Evolutionary conservation across 257 asterid genomes (phyloP), one percentile per base, ranked within the genome.

Genomic region (Nemophila menziesii): DNA sequence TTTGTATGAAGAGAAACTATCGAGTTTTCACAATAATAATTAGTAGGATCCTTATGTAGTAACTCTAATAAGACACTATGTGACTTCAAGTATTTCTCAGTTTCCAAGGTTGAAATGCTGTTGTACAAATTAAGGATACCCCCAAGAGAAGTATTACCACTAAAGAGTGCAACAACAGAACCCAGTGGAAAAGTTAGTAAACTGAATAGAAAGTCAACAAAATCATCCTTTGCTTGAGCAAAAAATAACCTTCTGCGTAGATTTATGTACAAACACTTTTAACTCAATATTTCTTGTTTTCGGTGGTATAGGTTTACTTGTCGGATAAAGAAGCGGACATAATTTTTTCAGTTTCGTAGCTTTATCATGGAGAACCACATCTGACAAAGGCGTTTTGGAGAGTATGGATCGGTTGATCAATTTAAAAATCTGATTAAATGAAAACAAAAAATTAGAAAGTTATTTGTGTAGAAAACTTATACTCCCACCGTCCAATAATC

Each of bases 161-260:
- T 29, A 5, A 29, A 29, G 6, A 29, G 36, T 5, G 36, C 6
- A 12, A 29, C 36, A 12, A 29, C 36, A 29, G 6, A 5, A 5
- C 36, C 36, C 12, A 29, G 12, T 0, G 71, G 71, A 27, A 66
- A 15, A 0, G 64, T 51, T 11, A 56, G 23, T 40, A 66, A 5
- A 5, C 36, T 29, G 36, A 6, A 29, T 29, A 29, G 36, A 5
- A 29, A 29, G 6, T 29, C 36, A 29, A 29, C 12, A 12, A 29
- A 29, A 29, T 29, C 36, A 29, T 29, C 36, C 36, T 12, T 12
- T 29, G 36, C 36, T 12, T 5, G 6, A 12, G 12, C 6, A 29
- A 29, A 12, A 6, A 29, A 29, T 12, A n/a, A 12, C 36, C 36
- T 29, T 29, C 6, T 12, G 12, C 12, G 36, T 29, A 6, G 12